Evolutionary conservation across 169 alveolate species (phyloP).

Genomic region (Cardiosporidium cionae): DNA sequence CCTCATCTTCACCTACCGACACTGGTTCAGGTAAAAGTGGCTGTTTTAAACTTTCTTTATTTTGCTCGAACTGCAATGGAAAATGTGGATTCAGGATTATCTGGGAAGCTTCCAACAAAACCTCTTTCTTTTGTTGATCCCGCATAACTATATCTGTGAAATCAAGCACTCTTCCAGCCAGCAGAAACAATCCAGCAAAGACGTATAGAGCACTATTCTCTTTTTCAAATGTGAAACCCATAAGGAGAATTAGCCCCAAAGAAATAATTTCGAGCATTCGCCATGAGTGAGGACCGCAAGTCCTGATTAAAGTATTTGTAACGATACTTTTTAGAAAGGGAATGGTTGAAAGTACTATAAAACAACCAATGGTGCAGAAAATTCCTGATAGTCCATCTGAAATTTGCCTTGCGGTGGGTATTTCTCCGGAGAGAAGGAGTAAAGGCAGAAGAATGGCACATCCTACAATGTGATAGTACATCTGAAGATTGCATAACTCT

Average conservation of each 20-base stretch:
- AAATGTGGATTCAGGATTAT: too few relatives aligned
- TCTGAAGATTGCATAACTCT: neutral
- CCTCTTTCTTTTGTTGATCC: conserved; percentile 10
- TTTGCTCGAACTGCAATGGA: too few relatives aligned
- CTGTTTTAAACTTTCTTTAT: too few relatives aligned
- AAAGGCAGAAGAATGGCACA: neutral
- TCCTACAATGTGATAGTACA: neutral
- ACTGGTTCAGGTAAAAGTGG: too few relatives aligned
- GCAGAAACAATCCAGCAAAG: neutral
- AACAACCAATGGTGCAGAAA: conserved; percentile 15
- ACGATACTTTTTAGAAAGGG: conserved; percentile 20
- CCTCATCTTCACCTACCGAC: too few relatives aligned
- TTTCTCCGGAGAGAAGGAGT: too few relatives aligned
- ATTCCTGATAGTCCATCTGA: neutral
- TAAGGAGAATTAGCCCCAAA: neutral
- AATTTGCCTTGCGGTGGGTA: too few relatives aligned
- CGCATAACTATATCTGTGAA: neutral
- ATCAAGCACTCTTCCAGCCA: conserved; percentile 9
- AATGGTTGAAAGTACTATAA: conserved; percentile 1
- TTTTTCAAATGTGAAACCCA: too few relatives aligned
- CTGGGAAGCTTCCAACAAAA: neutral
- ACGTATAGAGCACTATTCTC: neutral
- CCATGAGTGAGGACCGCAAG: conserved; percentile 12
- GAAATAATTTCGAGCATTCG: conserved; percentile 22
- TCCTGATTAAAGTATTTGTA: conserved; percentile 8